Evolutionary conservation across 2,329 filamentous ascomycete species (phyloP), one percentile per base, ranked within the genome.

Genomic region (Colletotrichum ledebouriae): DNA sequence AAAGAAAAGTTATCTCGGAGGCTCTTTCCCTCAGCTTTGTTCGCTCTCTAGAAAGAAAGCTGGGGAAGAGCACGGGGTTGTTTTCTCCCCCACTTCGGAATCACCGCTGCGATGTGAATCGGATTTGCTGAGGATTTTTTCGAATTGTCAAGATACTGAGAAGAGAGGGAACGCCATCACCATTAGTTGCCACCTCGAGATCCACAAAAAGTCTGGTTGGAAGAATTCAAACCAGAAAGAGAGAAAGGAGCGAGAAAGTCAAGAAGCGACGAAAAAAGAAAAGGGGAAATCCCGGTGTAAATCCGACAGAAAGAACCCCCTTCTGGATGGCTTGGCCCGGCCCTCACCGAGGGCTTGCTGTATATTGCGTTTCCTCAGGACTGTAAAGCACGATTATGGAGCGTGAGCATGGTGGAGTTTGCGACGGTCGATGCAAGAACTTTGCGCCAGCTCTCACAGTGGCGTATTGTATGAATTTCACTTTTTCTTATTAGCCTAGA

Each of bases 121-220:
- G 66, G 66, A 66, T 66, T 69, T 69, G 61, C 66, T 69, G 66
- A 69, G 62, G 66, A 55, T 52, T 68, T 62, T 29, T 69, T 69
- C 41, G 61, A 63, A 65, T 39, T 50, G 50, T 60, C 37, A 69
- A 69, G 66, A 69, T 69, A 69, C 61, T 69, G 56, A 69, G 50
- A 64, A 69, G 66, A 69, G 62, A 64, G 61, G 49, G 63, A 49
- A 56, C 52, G 13, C 58, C n/a, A 34, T 44, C 22, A 34, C 44
- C 56, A 53, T n/a, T 20, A 52, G 53, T 17, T 37, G 39, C 46
- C 29, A 58, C 44, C 57, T 39, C 17, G 12, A 34, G 22, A 22
- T 42, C 17, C 46, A 15, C 20, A 22, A 29, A 33, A 49, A 37
- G 46, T 12, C 37, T 11, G 33, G 12, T n/a, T 53, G 65, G 61